phyloP scores from a whole-genome alignment of 495 filamentous ascomycete species.

The Penicillium parvum region DNA sequence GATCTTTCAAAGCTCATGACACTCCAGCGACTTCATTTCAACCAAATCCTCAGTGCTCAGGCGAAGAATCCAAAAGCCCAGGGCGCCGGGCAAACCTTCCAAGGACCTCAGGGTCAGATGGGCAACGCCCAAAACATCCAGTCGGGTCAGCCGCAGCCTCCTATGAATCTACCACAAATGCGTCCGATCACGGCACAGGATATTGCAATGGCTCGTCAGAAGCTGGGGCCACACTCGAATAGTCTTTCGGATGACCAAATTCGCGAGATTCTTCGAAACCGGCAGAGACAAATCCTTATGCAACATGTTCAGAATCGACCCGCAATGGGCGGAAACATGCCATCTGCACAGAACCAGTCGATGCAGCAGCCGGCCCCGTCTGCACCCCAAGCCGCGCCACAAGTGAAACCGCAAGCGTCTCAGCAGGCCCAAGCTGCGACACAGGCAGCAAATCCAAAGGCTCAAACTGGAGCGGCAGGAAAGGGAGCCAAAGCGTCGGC shows the following conservation, averaged over 20 bases:
- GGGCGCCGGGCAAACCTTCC: not conserved
- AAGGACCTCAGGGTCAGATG: conserved; percentile 30
- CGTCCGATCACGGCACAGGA: conserved; percentile 43
- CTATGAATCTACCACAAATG: conserved; percentile 27
- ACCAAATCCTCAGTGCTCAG: conserved; percentile 31
- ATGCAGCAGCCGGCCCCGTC: conserved; percentile 33
- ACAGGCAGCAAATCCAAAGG: conserved; percentile 18
- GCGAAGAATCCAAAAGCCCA: conserved; percentile 20
- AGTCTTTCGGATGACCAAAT: conserved; percentile 53
- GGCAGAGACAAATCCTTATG: conserved; percentile 30
- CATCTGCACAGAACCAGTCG: conserved; percentile 31
- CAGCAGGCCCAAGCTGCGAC: conserved; percentile 19
- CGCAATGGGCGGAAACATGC: conserved; percentile 22
- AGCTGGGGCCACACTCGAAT: conserved; percentile 35
- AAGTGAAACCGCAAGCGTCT: conserved; percentile 21
- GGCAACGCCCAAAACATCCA: conserved; percentile 35
- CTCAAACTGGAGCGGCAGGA: conserved; percentile 16
- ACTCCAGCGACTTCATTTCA: conserved; percentile 53
- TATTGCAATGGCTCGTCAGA: conserved; percentile 40
- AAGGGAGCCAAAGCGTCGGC: conserved; percentile 27
- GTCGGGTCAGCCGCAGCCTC: conserved; percentile 24
- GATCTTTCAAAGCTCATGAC: conserved; percentile 44
- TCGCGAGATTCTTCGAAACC: conserved; percentile 35
- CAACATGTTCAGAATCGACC: conserved; percentile 29
- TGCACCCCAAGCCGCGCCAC: conserved; percentile 19